Evolutionary conservation across 2,329 filamentous ascomycete species (phyloP), one percentile per base, ranked within the genome.

Genomic region (Nannizziopsis arthrosporioides): DNA sequence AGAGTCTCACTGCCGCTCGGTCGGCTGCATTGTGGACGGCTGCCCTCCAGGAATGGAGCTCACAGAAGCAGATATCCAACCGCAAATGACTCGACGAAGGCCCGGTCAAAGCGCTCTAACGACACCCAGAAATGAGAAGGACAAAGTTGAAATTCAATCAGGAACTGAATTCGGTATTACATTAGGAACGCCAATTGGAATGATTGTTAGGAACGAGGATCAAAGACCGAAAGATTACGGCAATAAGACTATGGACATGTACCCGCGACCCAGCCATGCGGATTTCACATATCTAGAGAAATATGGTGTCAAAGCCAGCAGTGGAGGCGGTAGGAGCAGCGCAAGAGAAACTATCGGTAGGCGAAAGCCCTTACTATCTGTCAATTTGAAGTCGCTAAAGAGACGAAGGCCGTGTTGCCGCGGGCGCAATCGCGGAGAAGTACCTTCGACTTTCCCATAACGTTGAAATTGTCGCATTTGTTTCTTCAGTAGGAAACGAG

Each of bases 211-310:
- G 66, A 96, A 96, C 67, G 82, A 96, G 72, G 89, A 96, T 66
- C 87, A 94, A 64, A 75, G 90, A 54, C 90, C 89, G 34, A 81
- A 86, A 63, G 92, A 98, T 72, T 96, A 96, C 68, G 85, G 85
- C 49, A 78, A 80, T 68, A 78, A 80, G 63, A 94, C 89, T 27
- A 95, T 95, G 79, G 86, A 96, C 68, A 71, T 81, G 53, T 96
- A 84, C 75, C 92, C 92, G 3, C 78, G 92, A 44, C 92, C 90
- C 32, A 87, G 81, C 63, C 92, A 96, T 69, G 90, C 92, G 51
- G 90, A 96, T 69, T 95, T 84, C 79, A 96, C 92, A 52, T 96
- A 96, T 70, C 75, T 94, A 52, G 85, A 94, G 67, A 96, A 96
- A 72, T 98, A 98, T 66, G 90, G 90, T 49, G 81, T 93, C 57